A percentile compares a stretch with the other conserved stretches of the same genome.
Conservation (phyloP, 768 basidiomycete species). For the Xerocomus potaroensis region DNA sequence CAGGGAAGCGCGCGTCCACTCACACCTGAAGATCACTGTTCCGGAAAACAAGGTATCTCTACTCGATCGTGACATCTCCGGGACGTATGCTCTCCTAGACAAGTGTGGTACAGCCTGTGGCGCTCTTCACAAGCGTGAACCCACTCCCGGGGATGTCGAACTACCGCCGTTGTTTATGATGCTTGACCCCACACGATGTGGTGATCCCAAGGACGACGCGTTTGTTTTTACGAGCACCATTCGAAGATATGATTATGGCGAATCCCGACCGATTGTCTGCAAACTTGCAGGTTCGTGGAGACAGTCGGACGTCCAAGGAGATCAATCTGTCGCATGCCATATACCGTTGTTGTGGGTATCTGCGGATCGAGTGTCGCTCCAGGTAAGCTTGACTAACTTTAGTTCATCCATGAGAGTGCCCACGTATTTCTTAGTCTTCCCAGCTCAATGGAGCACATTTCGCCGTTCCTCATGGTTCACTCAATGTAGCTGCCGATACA, state of each 20-base stretch:
- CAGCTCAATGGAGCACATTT: constrained; percentile 54
- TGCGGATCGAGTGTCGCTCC: constrained; percentile 44
- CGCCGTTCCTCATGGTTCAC: constrained; percentile 52
- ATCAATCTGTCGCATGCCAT: constrained; percentile 50
- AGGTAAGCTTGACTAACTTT: constrained; percentile 39
- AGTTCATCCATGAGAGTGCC: constrained; percentile 1
- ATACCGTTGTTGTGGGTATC: constrained; percentile 65
- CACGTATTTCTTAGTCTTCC: constrained; percentile 42
- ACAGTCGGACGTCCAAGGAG: constrained; percentile 50
- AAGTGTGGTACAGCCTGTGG: constrained; percentile 88
- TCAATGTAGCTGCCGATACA: constrained; percentile 48
- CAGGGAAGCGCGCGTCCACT: constrained; percentile 63
- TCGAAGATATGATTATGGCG: constrained; percentile 76
- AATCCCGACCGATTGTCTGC: constrained; percentile 73
- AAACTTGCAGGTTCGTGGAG: constrained; percentile 75
- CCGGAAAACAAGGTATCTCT: constrained; percentile 39
- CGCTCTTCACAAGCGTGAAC: constrained; percentile 67
- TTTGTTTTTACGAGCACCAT: constrained; percentile 84
- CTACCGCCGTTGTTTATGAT: constrained; percentile 69
- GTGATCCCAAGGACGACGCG: constrained; percentile 67
- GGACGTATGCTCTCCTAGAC: constrained; percentile 71
- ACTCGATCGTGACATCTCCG: constrained; percentile 80
- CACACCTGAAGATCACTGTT: constrained; percentile 61
- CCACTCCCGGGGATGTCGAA: constrained; percentile 37
- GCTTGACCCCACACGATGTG: constrained; percentile 80